Base-by-base conservation (phyloP, 1,284 basidiomycete species). In the Leccinum fallax region DNA sequence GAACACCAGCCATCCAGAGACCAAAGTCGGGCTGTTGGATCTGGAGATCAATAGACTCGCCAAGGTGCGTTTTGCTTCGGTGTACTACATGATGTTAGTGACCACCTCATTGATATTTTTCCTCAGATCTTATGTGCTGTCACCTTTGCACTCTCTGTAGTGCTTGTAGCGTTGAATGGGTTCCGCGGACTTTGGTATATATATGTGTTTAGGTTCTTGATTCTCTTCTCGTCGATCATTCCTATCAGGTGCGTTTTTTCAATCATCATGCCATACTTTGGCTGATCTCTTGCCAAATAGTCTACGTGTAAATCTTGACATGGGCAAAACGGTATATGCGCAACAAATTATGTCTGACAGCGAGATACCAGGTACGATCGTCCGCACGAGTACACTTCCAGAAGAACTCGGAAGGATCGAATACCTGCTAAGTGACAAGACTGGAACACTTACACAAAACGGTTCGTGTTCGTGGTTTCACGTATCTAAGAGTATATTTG, bases 311-410 rank as follows among this genome's bases (percentile, higher is more conserved):
- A 99, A 99, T 71, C 83, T 99, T 56, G 97, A 99, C 76, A 98
- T 99, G 96, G 97, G 97, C 63, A 99, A 99, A 80, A 98, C 96
- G 0, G 93, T 98, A 49, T 99, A 99, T 71, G 94, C 95, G 0
- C 88, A 92, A 53, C 93, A 97, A 69, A 99, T 99, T 63, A 95
- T 96, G 89, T 88, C 85, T 63, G 97, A 99, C 76, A 72, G 72
- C 49, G 95, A 98, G 77, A 99, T 99, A 66, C 94, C 94, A 1
- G 87, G 89, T 55, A 98, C 97, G 2, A 97, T 99, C 64, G 97
- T 99, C 3, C 85, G 97, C 30, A 99, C 97, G 3, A 95, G 93
- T 69, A 99, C 97, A 0, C 81, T 99, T 4, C 97, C 97, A 0
- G 97, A 99, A 73, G 97, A 99, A 74, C 83, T 99, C 5, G 97